These are phyloP conservation scores for Globisporangium cylindrosporum DNA, from an alignment of 352 stramenopile species.

Conservation along the genomic window DNA sequence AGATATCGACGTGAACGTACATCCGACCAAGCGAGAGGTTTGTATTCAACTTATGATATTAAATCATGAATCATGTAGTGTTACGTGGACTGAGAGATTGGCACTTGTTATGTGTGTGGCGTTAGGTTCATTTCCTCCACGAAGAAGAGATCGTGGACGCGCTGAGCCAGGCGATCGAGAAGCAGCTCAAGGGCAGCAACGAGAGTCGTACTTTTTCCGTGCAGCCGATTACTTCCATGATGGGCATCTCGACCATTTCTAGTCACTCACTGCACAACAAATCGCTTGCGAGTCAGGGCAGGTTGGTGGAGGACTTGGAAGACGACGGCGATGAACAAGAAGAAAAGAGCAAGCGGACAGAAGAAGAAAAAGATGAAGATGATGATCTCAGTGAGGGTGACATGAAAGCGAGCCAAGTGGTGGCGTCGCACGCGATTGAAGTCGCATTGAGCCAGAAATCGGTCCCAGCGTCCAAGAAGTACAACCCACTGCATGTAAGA, in stretches of 20 bases:
- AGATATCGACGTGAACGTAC: conserved; percentile 99
- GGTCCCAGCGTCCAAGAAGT: conserved; percentile 61
- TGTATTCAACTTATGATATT: not conserved
- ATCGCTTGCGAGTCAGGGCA: conserved; percentile 16
- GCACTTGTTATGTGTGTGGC: not conserved
- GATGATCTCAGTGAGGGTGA: conserved; percentile 10
- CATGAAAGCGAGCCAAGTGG: conserved; percentile 10
- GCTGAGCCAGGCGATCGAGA: conserved; percentile 74
- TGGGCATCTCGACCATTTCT: conserved; percentile 23
- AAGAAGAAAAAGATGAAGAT: conserved; percentile 13
- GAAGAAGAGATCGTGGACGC: conserved; percentile 92
- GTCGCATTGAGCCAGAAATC: conserved; percentile 57
- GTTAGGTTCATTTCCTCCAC: conserved; percentile 93
- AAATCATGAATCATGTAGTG: not conserved
- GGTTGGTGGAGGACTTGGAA: conserved; percentile 27
- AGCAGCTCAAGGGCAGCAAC: conserved; percentile 86
- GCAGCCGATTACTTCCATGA: conserved; percentile 77
- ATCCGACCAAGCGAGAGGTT: conserved; percentile 97
- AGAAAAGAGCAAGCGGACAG: conserved; percentile 18
- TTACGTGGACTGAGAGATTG: not conserved
- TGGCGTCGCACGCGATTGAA: conserved; percentile 40
- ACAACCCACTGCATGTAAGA: conserved; percentile 57
- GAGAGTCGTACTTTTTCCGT: conserved; percentile 88
- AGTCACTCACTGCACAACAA: conserved; percentile 10
- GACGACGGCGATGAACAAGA: conserved; percentile 35